Evolutionary conservation across 2,329 filamentous ascomycete species (phyloP), one percentile per base, ranked within the genome.

Genomic region (Microdochium paspali): DNA sequence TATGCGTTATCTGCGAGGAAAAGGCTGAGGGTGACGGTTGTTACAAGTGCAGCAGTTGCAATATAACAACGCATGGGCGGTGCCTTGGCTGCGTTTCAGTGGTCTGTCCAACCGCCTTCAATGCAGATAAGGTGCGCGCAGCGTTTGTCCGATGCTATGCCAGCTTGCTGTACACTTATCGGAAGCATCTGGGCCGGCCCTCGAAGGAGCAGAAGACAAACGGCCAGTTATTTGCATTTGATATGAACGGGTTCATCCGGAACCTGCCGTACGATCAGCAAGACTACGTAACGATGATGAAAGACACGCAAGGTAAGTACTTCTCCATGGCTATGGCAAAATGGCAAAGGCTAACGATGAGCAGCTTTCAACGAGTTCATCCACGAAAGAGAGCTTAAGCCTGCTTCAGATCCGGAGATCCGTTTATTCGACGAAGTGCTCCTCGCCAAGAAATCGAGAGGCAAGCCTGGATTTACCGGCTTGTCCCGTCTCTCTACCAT

Each of bases 341-440:
- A 40, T 51, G 51, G 47, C 50, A 48, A 23, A 35, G 31, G 44
- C 51, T 51, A 44, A 53, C 46, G 62, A 61, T 57, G 10, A 25
- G 39, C 39, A 80, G 79, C 71, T 44, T 89, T 90, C 62, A 89
- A 89, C 55, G 86, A 91, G 62, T 93, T 93, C 63, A 86, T 93
- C 51, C 85, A 91, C 58, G 85, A 90, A 56, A 80, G 87, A 43
- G 87, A 93, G 65, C 80, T 72, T 21, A 79, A 75, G 7, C 71
- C 79, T 2, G 65, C 79, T 0, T 73, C 79, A 7, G 76, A 86
- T 52, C 76, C 85, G 0, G 65, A 74, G 2, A 81, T 91, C 57
- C 84, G 85, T 48, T 75, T 93, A 1, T 93, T 93, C 57, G 87
- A 93, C 63, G 85, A 90, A 62, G 82, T 93, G 57, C 87, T 93